These are phyloP conservation scores for Bolboschoenus planiculmis DNA, from an alignment of 176 grass and related monocot species.

Conservation along the genomic window DNA sequence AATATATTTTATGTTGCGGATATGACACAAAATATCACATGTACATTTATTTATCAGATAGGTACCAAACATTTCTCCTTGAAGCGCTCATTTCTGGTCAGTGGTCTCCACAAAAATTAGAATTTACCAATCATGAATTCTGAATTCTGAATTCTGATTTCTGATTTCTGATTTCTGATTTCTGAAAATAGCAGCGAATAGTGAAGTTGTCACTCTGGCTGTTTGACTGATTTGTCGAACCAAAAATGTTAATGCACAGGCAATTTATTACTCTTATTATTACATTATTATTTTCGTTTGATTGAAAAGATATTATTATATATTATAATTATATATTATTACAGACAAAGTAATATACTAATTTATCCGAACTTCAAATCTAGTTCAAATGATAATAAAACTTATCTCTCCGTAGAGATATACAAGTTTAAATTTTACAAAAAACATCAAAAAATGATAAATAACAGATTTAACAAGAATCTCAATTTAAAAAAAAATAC, in stretches of 20 bases:
- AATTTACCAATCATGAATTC: constrained; percentile 1
- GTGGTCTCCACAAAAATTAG: background rate
- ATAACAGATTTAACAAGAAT: no score
- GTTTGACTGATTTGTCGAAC: background rate
- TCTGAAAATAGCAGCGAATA: background rate
- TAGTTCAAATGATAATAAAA: no score
- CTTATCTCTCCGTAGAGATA: no score
- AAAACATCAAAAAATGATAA: no score
- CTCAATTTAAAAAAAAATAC: background rate
- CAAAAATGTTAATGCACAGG: background rate
- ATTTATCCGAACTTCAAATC: no score
- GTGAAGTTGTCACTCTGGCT: background rate
- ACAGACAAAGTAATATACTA: no score
- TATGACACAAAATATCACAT: background rate
- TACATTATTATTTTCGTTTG: no score
- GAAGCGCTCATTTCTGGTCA: background rate
- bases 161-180: no score
- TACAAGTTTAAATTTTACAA: no score
- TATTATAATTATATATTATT: no score
- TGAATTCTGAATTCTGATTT: no score
- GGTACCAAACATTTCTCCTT: background rate
- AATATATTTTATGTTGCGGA: background rate
- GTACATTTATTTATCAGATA: background rate
- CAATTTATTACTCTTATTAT: background rate
- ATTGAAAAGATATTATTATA: no score